Base-by-base conservation (phyloP, 106 monocot species). In the Acorus calamus region DNA sequence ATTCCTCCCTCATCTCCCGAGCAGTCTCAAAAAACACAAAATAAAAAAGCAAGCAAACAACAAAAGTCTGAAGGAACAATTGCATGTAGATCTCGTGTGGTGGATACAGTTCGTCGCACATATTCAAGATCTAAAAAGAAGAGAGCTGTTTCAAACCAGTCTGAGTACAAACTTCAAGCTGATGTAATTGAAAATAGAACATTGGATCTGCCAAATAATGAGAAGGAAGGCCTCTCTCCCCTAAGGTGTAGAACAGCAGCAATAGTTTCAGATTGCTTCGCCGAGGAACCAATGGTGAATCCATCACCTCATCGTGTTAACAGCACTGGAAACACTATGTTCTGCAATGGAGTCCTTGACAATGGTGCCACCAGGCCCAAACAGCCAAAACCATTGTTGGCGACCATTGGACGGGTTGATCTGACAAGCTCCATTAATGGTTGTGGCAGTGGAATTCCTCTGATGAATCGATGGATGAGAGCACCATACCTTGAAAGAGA, bases 1-100 rank as follows among this genome's bases (percentile, higher is more conserved):
- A 57, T 90, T 74, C 83, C 90, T 46, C 86, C 83, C 49, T 52
- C 77, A 49, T 80, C 83, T 65, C 79, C 83, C 9, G 52, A 4
- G 51, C 49, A n/a, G 4, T 11, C 54, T 12, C 62, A 72, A 60
- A 60, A 43, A 54, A 51, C 46, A 12, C 44, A 50, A 63, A 50
- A 0, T 4, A 2, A 52, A 55, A 55, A 47, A 62, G 45, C 44
- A 66, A 62, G 62, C 45, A 57, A 8, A 73, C 13, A 3, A 54
- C 12, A 47, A 44, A 3, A 4, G 45, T 14, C 8, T 43, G 14
- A 49, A 70, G 47, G 51, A 67, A 56, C 7, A 28, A 28, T 28
- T 28, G 28, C 28, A 28, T 28, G 28, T 28, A 28, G 28, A 28
- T 59, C 57, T 53, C 8, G 6, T 49, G 13, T 11, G 28, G 45